phyloP scores from a whole-genome alignment of 2,329 filamentous ascomycete species.

The Pseudopyrenochaeta lycopersici region DNA sequence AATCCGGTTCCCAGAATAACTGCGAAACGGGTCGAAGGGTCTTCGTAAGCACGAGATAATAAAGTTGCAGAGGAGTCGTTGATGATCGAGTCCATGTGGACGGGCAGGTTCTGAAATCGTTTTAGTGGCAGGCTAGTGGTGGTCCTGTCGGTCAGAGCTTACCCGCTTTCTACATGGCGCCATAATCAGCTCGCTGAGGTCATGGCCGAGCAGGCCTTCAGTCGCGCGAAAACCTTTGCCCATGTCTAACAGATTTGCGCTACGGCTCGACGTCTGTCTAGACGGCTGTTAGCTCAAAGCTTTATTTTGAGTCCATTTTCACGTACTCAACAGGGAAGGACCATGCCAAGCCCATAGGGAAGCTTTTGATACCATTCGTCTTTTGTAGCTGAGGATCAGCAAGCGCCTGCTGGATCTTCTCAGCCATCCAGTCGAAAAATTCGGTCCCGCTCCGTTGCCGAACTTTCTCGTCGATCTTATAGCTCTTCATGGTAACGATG shows the following conservation, averaged over 20 bases:
- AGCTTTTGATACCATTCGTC: constrained; percentile 49
- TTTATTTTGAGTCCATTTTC: not conserved
- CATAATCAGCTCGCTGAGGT: constrained; percentile 68
- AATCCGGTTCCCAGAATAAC: constrained; percentile 72
- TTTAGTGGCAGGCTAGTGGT: constrained; percentile 21
- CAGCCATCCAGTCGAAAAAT: constrained; percentile 75
- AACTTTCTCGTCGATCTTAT: constrained; percentile 65
- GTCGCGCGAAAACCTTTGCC: constrained; percentile 72
- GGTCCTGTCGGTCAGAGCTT: constrained; percentile 20
- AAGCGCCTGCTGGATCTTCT: constrained; percentile 65
- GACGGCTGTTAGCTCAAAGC: constrained; percentile 19
- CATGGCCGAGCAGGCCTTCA: constrained; percentile 66
- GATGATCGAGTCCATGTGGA: constrained; percentile 69
- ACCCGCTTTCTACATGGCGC: constrained; percentile 63
- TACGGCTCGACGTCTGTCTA: constrained; percentile 66
- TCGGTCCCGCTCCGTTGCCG: constrained; percentile 63
- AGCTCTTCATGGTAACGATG: constrained; percentile 64
- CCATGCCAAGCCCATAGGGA: constrained; percentile 71
- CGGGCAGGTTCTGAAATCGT: constrained; percentile 57
- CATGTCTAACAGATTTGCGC: constrained; percentile 68
- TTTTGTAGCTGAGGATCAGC: constrained; percentile 48
- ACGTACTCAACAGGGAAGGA: constrained; percentile 69
- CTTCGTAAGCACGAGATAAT: constrained; percentile 68
- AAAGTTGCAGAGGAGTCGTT: constrained; percentile 71
- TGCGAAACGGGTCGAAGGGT: constrained; percentile 68